Evolutionary conservation across 805 yeast species (phyloP).

Genomic region (Candida boleticola): DNA sequence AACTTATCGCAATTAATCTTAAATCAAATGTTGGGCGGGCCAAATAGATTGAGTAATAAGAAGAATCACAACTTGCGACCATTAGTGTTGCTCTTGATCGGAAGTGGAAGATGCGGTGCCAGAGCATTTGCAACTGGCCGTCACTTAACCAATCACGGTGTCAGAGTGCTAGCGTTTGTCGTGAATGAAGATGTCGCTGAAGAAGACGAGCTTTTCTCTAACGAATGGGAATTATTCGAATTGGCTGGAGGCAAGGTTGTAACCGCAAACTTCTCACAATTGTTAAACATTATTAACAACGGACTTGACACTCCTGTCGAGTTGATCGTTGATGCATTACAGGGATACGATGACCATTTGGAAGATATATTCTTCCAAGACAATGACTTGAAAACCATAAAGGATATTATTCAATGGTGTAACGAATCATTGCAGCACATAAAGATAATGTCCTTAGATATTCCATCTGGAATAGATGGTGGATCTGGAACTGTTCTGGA

Average conservation of each 20-base stretch:
- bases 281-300: conserved; percentile 36
- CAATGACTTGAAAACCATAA: conserved; percentile 37
- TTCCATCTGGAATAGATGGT: conserved; percentile 81
- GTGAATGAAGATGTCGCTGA: conserved; percentile 33
- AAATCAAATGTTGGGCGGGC: conserved; percentile 62
- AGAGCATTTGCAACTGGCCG: conserved; percentile 78
- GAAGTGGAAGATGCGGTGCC: conserved; percentile 74
- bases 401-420: conserved; percentile 63
- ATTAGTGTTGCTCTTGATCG: conserved; percentile 63
- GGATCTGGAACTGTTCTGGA: conserved; percentile 61
- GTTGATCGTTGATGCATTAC: conserved; percentile 77
- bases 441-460: conserved; percentile 65
- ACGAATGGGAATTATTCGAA: conserved; percentile 56
- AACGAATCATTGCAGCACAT: conserved; percentile 44
- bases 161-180: conserved; percentile 59
- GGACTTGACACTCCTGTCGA: conserved; percentile 73
- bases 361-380: conserved; percentile 49
- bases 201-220: conserved; percentile 42
- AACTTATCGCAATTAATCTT: conserved; percentile 61
- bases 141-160: conserved; percentile 70
- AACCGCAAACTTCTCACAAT: conserved; percentile 28
- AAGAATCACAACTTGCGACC: conserved; percentile 78
- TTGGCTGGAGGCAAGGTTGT: conserved; percentile 66
- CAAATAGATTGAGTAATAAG: conserved; percentile 54
- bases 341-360: conserved; percentile 73